A percentile compares a stretch with the other conserved stretches of the same genome.
phyloP scores from a whole-genome alignment of 1,139 yeast species.

The Diutina siamensis region DNA sequence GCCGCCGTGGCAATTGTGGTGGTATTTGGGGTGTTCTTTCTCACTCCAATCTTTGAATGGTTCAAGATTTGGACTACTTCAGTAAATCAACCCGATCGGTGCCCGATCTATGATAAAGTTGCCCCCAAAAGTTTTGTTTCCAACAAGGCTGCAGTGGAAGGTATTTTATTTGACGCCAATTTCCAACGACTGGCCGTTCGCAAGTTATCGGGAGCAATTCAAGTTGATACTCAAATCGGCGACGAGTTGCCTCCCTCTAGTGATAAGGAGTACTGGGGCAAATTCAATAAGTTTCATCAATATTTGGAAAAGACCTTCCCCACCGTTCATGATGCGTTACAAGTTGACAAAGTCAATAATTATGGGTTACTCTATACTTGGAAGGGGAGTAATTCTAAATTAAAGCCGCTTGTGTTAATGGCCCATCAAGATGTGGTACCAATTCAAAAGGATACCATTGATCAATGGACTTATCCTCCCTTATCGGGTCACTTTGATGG shows the following conservation, averaged over 20 bases:
- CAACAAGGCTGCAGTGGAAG: background rate
- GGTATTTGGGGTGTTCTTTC: background rate
- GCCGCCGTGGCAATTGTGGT: background rate
- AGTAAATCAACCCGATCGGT: background rate
- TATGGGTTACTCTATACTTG: constrained; percentile 5
- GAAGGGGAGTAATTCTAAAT: background rate
- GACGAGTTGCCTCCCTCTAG: background rate
- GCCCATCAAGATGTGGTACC: constrained; percentile 3
- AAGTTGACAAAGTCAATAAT: constrained; percentile 7
- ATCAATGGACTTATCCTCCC: constrained; percentile 1
- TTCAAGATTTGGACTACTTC: background rate
- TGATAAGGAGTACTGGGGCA: constrained; percentile 37
- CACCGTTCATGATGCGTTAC: constrained; percentile 8
- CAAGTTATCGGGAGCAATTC: constrained; percentile 3
- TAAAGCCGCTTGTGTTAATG: constrained; percentile 2
- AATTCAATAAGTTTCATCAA: constrained; percentile 9
- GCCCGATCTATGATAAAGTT: background rate
- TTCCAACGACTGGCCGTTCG: constrained; percentile 3
- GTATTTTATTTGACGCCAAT: background rate
- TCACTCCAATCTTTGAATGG: background rate
- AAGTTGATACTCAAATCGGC: background rate
- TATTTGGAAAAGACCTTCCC: constrained; percentile 11
- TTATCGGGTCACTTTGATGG: constrained; percentile 9
- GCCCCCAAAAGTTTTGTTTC: background rate
- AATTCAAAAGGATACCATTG: background rate